Evolutionary conservation across 179 eudicot genomes (phyloP).

Genomic region (Silene vulgaris): DNA sequence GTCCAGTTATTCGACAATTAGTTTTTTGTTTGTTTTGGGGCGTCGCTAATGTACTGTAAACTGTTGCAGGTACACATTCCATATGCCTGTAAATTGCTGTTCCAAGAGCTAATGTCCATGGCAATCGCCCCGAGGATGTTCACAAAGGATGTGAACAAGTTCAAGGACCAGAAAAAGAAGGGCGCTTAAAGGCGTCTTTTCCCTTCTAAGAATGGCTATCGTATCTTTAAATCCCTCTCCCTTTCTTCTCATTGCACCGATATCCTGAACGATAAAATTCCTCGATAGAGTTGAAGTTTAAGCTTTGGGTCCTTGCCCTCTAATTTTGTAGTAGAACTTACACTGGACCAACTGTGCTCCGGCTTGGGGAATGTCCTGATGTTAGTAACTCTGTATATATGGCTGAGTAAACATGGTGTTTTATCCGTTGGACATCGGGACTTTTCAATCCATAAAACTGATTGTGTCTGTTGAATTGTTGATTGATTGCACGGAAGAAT

Average conservation of each 20-base stretch:
- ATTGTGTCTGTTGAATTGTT: too few species aligned
- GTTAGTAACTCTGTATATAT: neutral
- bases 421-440: too few species aligned
- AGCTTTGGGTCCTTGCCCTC: neutral
- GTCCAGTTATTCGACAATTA: neutral
- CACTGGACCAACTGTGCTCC: too few species aligned
- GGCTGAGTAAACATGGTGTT: too few species aligned
- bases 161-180: conserved; percentile 62
- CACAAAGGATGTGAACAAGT: conserved; percentile 61
- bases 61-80: conserved; percentile 77
- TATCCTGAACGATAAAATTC: neutral
- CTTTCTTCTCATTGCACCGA: neutral
- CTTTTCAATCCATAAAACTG: too few species aligned
- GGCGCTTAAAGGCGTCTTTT: conserved; percentile 29
- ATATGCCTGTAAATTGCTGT: conserved; percentile 86
- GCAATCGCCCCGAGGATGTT: conserved; percentile 98
- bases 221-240: neutral
- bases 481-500: too few species aligned
- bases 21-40: neutral
- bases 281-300: neutral
- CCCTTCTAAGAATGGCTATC: neutral
- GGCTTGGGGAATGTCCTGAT: too few species aligned
- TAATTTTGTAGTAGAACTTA: conserved; percentile 5
- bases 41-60: neutral
- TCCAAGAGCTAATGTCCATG: conserved; percentile 99